phyloP scores from a whole-genome alignment of 1,284 basidiomycete genomes.

The Crepidotus sp. region DNA sequence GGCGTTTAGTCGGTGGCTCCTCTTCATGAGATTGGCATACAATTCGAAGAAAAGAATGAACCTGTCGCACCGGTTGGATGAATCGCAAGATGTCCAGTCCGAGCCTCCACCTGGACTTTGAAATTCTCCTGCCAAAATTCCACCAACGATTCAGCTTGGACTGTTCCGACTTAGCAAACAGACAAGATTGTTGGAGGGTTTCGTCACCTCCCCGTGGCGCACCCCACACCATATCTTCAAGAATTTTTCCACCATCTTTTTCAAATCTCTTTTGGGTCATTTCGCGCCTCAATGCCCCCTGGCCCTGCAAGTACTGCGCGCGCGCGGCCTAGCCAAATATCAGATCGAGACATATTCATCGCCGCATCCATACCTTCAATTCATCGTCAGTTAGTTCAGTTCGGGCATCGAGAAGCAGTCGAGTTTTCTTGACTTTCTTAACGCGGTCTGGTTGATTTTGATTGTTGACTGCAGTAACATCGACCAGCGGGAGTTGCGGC shows the following conservation, averaged over 20 bases:
- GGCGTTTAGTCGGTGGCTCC: constrained; percentile 33
- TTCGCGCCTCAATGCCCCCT: constrained; percentile 44
- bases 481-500: constrained; percentile 21
- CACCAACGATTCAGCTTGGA: constrained; percentile 51
- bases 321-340: constrained; percentile 43
- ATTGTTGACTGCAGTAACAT: constrained; percentile 24
- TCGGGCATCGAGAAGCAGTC: constrained; percentile 48
- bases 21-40: constrained; percentile 20
- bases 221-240: constrained; percentile 62
- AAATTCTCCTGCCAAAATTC: constrained; percentile 68
- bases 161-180: constrained; percentile 28
- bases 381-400: constrained; percentile 75
- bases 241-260: constrained; percentile 42
- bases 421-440: constrained; percentile 34
- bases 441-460: constrained; percentile 20
- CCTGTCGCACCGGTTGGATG: constrained; percentile 27
- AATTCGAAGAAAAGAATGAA: neutral
- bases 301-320: constrained; percentile 55
- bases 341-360: neutral
- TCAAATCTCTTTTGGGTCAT: constrained; percentile 45
- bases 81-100: constrained; percentile 38
- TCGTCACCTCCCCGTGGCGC: constrained; percentile 54
- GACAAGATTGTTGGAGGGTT: neutral
- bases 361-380: constrained; percentile 38
- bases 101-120: constrained; percentile 57